Conservation (phyloP, 2,329 filamentous ascomycete genomes). For the Bipolaris cookei region DNA sequence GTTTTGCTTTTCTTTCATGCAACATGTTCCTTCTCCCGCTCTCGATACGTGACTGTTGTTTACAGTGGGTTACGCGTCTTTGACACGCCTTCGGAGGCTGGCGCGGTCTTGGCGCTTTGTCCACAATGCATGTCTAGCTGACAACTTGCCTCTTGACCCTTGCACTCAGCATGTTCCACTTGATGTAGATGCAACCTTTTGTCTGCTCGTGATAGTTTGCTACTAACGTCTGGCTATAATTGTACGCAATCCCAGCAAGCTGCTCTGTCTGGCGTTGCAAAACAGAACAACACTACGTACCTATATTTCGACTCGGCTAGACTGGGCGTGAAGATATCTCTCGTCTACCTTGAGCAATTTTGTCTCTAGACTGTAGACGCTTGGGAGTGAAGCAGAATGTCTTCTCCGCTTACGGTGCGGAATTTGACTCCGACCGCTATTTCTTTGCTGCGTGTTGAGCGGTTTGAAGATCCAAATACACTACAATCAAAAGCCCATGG, state of each 20-base stretch:
- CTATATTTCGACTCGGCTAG: not conserved
- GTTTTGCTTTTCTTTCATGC: not conserved
- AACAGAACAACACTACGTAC: not conserved
- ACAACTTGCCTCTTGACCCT: slow-evolving; percentile 4
- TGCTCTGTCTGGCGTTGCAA: not conserved
- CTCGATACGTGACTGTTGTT: not conserved
- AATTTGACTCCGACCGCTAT: slow-evolving; percentile 80
- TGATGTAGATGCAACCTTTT: not conserved
- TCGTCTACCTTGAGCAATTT: not conserved
- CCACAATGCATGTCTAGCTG: slow-evolving; percentile 8
- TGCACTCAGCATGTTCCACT: not conserved
- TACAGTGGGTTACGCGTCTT: slow-evolving; percentile 1
- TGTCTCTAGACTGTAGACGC: not conserved
- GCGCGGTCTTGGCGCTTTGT: slow-evolving; percentile 16
- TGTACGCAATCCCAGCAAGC: not conserved
- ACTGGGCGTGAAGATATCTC: not conserved
- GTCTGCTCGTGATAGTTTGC: not conserved
- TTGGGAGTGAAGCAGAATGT: slow-evolving; percentile 21
- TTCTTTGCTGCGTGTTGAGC: slow-evolving; percentile 74
- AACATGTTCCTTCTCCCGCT: not conserved
- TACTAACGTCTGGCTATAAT: not conserved
- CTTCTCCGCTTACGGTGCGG: slow-evolving; percentile 71
- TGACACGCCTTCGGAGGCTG: slow-evolving; percentile 11
- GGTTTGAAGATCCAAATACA: slow-evolving; percentile 66
- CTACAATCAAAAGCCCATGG: slow-evolving; percentile 40